phyloP scores from a whole-genome alignment of 1,139 yeast genomes.

The Magnusiomyces sp. region DNA sequence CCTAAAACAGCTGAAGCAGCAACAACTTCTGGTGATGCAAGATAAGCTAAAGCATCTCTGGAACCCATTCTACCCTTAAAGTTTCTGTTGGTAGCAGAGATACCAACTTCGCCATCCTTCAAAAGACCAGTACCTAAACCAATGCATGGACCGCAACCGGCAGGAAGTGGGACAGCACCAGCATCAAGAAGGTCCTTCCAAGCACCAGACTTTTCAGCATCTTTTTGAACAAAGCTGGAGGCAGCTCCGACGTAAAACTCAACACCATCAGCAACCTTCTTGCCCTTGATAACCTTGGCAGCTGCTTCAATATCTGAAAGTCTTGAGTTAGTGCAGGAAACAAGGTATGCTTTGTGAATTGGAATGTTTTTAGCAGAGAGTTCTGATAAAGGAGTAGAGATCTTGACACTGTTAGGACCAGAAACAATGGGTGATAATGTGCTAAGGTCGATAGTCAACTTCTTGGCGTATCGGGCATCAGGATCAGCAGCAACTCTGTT shows the following conservation, averaged over 20 bases:
- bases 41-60: constrained; percentile 87
- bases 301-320: constrained; percentile 91
- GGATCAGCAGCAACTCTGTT: constrained; percentile 45
- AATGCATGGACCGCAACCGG: constrained; percentile 99
- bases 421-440: constrained; percentile 85
- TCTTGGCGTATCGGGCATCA: constrained; percentile 83
- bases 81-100: constrained; percentile 95
- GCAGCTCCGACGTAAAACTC: constrained; percentile 98
- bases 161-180: constrained; percentile 92
- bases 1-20: constrained; percentile 97
- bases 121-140: constrained; percentile 92
- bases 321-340: constrained; percentile 95
- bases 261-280: constrained; percentile 77
- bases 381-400: constrained; percentile 69
- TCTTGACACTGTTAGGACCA: constrained; percentile 95
- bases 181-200: constrained; percentile 87
- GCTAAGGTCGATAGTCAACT: constrained; percentile 69
- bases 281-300: constrained; percentile 73
- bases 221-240: constrained; percentile 82
- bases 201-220: constrained; percentile 83
- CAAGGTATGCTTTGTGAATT: constrained; percentile 89
- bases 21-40: constrained; percentile 96
- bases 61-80: constrained; percentile 99
- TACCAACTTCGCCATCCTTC: constrained; percentile 95
- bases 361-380: constrained; percentile 64